Percentiles rank a stretch among this genome's conserved stretches.
Conservation (phyloP, 768 basidiomycete species). For the Dentipellis sp. region DNA sequence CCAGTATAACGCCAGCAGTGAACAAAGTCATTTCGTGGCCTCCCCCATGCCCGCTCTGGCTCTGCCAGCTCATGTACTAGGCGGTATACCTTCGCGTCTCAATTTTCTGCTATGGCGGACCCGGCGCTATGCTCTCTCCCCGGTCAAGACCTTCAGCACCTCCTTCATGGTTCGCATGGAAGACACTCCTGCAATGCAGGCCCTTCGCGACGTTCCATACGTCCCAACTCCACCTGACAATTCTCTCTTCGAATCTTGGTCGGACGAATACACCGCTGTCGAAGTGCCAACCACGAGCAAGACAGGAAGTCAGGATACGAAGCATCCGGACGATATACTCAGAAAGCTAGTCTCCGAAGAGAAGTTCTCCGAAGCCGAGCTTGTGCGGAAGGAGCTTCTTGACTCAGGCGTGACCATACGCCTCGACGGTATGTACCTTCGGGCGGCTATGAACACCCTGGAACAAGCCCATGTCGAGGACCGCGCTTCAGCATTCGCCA, state of each 20-base stretch:
- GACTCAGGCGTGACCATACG: slow-evolving; percentile 29
- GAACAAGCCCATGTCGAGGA: slow-evolving; percentile 11
- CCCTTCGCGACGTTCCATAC: slow-evolving; percentile 27
- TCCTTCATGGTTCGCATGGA: slow-evolving; percentile 7
- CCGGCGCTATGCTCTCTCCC: neutral
- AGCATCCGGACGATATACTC: slow-evolving; percentile 15
- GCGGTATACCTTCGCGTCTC: slow-evolving; percentile 2
- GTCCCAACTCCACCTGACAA: slow-evolving; percentile 22
- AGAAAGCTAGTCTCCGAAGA: slow-evolving; percentile 20
- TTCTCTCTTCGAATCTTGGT: slow-evolving; percentile 28
- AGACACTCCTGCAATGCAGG: slow-evolving; percentile 27
- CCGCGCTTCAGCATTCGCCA: slow-evolving; percentile 18
- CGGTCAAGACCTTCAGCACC: slow-evolving; percentile 16
- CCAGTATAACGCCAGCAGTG: too few species aligned
- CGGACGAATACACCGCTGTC: slow-evolving; percentile 22
- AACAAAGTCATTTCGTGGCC: too few species aligned
- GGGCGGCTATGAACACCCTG: slow-evolving; percentile 27
- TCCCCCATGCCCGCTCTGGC: too few species aligned
- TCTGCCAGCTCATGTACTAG: neutral
- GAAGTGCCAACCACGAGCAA: slow-evolving; percentile 6
- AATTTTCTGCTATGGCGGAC: slow-evolving; percentile 1
- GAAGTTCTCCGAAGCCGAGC: slow-evolving; percentile 25
- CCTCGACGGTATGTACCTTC: slow-evolving; percentile 26
- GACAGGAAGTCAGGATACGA: neutral
- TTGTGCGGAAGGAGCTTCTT: slow-evolving; percentile 31